These are phyloP conservation scores for Alternaria triticina DNA, from an alignment of 2,329 filamentous ascomycete species.

Conservation along the genomic window DNA sequence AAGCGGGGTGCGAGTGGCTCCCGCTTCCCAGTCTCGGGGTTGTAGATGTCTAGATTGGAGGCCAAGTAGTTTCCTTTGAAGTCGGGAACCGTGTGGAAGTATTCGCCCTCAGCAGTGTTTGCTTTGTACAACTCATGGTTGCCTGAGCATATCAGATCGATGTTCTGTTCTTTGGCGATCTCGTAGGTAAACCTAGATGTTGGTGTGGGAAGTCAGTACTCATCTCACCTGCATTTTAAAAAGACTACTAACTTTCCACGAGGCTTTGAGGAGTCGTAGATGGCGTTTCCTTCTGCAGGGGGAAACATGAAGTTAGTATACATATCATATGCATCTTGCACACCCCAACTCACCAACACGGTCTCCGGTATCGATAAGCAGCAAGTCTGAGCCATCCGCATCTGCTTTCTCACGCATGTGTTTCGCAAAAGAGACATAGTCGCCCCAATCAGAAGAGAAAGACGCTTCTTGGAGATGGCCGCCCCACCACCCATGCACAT, in stretches of 20 bases:
- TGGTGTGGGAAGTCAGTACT: background rate
- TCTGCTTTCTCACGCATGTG: constrained; percentile 83
- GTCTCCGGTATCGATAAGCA: constrained; percentile 96
- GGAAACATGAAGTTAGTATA: background rate
- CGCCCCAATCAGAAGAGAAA: constrained; percentile 96
- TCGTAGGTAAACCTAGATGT: constrained; percentile 72
- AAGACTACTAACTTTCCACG: constrained; percentile 66
- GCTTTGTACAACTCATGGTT: constrained; percentile 95
- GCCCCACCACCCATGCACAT: constrained; percentile 94
- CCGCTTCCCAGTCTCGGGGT: constrained; percentile 71
- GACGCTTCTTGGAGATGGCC: constrained; percentile 92
- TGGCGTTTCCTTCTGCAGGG: constrained; percentile 79
- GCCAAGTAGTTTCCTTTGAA: constrained; percentile 83
- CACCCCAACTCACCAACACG: constrained; percentile 59
- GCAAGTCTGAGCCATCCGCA: constrained; percentile 76
- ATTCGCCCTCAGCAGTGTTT: constrained; percentile 79
- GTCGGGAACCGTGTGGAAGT: constrained; percentile 79
- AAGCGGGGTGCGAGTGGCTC: constrained; percentile 82
- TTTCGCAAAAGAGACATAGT: constrained; percentile 91
- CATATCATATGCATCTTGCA: background rate
- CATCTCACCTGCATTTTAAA: background rate
- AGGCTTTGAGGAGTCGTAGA: constrained; percentile 88
- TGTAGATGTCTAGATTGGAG: constrained; percentile 89
- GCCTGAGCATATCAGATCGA: constrained; percentile 85
- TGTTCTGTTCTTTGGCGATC: constrained; percentile 80